A percentile compares a stretch with the other conserved stretches of the same genome.
These are phyloP conservation scores for Monosporascus sp. DNA, from an alignment of 2,329 filamentous ascomycete genomes.

Conservation along the genomic window DNA sequence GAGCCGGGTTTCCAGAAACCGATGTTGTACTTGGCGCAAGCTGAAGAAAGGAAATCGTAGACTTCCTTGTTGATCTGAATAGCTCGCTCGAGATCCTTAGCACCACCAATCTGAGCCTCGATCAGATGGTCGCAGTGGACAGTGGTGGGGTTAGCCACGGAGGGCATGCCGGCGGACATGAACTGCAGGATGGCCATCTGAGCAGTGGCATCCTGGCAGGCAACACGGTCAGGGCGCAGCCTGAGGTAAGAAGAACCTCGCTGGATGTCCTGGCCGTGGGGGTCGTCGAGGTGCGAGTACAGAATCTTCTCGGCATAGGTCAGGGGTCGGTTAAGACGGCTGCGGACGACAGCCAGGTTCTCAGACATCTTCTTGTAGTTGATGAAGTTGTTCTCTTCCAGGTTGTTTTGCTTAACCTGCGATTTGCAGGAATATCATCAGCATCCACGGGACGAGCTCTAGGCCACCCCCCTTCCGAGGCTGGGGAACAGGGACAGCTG, in stretches of 20 bases:
- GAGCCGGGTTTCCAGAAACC: slow-evolving; percentile 99
- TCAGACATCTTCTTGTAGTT: slow-evolving; percentile 99
- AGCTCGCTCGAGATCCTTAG: slow-evolving; percentile 88
- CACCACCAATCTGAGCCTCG: slow-evolving; percentile 89
- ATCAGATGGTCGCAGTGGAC: slow-evolving; percentile 99
- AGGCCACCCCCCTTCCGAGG: neutral
- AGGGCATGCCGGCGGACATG: slow-evolving; percentile 97
- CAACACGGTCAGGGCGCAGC: slow-evolving; percentile 93
- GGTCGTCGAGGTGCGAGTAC: slow-evolving; percentile 97
- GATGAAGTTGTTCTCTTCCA: slow-evolving; percentile 94
- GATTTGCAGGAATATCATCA: slow-evolving; percentile 21
- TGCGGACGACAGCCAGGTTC: slow-evolving; percentile 87
- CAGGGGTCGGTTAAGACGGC: slow-evolving; percentile 85
- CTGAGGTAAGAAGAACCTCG: slow-evolving; percentile 94
- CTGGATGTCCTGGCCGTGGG: slow-evolving; percentile 92
- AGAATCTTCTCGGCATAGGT: slow-evolving; percentile 98
- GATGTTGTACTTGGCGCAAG: slow-evolving; percentile 99
- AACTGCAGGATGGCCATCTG: slow-evolving; percentile 99
- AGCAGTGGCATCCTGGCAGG: slow-evolving; percentile 98
- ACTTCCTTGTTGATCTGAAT: slow-evolving; percentile 97
- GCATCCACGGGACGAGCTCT: slow-evolving; percentile 5
- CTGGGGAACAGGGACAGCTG: neutral
- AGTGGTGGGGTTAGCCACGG: slow-evolving; percentile 88
- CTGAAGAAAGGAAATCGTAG: slow-evolving; percentile 90
- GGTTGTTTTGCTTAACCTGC: slow-evolving; percentile 88